phyloP scores from a whole-genome alignment of 2,329 filamentous ascomycete species.

The Nemania sp. region DNA sequence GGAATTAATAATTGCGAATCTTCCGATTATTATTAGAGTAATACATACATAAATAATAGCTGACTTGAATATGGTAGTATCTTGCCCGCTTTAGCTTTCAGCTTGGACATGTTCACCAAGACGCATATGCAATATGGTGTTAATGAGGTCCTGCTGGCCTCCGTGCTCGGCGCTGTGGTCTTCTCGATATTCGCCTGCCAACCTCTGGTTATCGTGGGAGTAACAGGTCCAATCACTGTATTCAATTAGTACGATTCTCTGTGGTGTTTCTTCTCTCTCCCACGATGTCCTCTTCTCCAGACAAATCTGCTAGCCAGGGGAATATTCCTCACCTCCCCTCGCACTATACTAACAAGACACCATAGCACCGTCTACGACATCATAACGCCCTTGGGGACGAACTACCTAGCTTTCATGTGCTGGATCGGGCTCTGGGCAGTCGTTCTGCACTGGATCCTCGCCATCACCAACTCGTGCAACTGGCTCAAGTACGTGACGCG shows the following conservation, averaged over 20 bases:
- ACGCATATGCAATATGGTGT: constrained; percentile 84
- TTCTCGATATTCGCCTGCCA: constrained; percentile 81
- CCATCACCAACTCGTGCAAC: constrained; percentile 85
- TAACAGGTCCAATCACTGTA: constrained; percentile 88
- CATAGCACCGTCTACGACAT: constrained; percentile 83
- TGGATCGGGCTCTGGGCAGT: constrained; percentile 91
- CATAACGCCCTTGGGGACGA: constrained; percentile 72
- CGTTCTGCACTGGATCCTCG: constrained; percentile 81
- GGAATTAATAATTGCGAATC: not conserved
- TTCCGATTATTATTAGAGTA: not conserved
- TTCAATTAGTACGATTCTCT: constrained; percentile 71
- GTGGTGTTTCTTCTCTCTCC: not conserved
- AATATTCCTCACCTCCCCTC: not conserved
- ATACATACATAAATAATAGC: not conserved
- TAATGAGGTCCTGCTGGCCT: constrained; percentile 87
- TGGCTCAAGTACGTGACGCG: constrained; percentile 85
- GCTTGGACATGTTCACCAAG: constrained; percentile 90
- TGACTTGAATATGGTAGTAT: constrained; percentile 58
- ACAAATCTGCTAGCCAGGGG: not conserved
- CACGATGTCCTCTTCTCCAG: not conserved
- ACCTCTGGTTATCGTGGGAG: constrained; percentile 86
- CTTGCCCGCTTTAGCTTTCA: constrained; percentile 83
- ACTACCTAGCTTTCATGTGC: constrained; percentile 88
- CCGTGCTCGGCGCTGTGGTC: constrained; percentile 79
- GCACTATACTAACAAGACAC: constrained; percentile 1